Percentiles rank a stretch among this genome's conserved stretches.
Evolutionary conservation across 1,139 yeast species (phyloP).

Genomic region (Yamadazyma sp.): DNA sequence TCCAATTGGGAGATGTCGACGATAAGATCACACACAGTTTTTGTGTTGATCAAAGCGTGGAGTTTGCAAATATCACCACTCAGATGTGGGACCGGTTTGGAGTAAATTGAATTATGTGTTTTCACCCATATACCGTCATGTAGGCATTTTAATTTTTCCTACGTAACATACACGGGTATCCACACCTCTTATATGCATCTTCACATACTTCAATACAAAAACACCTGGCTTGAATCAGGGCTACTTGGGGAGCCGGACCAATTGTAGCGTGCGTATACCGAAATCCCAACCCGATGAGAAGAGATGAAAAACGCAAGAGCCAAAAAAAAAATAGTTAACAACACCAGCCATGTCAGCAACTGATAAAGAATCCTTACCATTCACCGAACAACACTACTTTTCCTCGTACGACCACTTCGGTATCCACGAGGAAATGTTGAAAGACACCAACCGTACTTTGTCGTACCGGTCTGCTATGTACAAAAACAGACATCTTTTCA

Average conservation of each 20-base stretch:
- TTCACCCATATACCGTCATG: not conserved
- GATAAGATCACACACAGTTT: slow-evolving; percentile 53
- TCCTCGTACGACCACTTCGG: slow-evolving; percentile 96
- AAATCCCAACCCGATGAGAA: not conserved
- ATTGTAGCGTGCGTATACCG: not conserved
- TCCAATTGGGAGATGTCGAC: slow-evolving; percentile 25
- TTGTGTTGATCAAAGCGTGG: slow-evolving; percentile 54
- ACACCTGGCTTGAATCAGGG: not conserved
- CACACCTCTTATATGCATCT: too few species aligned
- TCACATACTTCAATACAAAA: not conserved
- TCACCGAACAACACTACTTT: slow-evolving; percentile 88
- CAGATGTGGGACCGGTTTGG: slow-evolving; percentile 7
- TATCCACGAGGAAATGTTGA: slow-evolving; percentile 98
- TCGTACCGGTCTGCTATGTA: slow-evolving; percentile 91
- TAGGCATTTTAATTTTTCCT: not conserved
- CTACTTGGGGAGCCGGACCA: not conserved
- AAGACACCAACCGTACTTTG: slow-evolving; percentile 89
- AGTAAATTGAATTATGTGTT: not conserved
- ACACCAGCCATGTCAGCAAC: slow-evolving; percentile 41
- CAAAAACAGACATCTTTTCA: slow-evolving; percentile 85
- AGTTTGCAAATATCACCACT: slow-evolving; percentile 47
- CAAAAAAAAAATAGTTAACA: not conserved
- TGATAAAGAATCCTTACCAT: slow-evolving; percentile 54
- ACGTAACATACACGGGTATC: not conserved
- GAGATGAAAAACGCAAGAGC: slow-evolving; percentile 1